These are phyloP conservation scores for Fusarium vanettenii DNA, from an alignment of 2,329 filamentous ascomycete genomes.

Conservation along the genomic window DNA sequence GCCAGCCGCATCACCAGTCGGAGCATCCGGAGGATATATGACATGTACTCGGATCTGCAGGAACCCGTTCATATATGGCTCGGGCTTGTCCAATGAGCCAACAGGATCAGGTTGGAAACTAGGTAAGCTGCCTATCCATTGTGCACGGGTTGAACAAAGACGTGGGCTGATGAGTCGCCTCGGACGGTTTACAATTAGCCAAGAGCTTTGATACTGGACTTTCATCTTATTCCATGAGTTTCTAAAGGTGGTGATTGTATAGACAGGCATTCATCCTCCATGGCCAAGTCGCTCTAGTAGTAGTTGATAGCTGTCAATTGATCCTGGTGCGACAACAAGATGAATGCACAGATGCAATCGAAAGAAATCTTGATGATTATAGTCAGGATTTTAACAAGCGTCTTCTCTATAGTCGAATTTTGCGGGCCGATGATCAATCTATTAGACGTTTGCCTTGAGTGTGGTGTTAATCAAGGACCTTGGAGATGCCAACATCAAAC, in stretches of 20 bases:
- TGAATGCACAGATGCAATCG: neutral
- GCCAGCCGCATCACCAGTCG: neutral
- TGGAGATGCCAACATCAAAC: neutral
- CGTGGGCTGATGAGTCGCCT: neutral
- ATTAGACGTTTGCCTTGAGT: neutral
- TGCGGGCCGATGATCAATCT: neutral
- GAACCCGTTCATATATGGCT: neutral
- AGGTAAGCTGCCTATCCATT: neutral
- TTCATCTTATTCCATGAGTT: neutral
- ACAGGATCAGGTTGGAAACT: neutral
- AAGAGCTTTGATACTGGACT: neutral
- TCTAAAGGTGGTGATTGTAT: neutral
- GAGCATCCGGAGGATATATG: neutral
- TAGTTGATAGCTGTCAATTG: neutral
- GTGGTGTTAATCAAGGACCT: neutral
- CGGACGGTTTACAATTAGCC: neutral
- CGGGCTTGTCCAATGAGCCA: neutral
- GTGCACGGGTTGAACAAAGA: neutral
- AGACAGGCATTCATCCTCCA: neutral
- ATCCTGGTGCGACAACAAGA: neutral
- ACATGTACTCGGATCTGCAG: neutral
- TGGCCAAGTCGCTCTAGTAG: neutral
- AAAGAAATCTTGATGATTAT: neutral
- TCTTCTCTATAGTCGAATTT: neutral
- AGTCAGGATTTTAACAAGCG: neutral